These are phyloP conservation scores for Paecilomyces dactylethromorphus DNA, from an alignment of 2,329 filamentous ascomycete species.

Conservation along the genomic window DNA sequence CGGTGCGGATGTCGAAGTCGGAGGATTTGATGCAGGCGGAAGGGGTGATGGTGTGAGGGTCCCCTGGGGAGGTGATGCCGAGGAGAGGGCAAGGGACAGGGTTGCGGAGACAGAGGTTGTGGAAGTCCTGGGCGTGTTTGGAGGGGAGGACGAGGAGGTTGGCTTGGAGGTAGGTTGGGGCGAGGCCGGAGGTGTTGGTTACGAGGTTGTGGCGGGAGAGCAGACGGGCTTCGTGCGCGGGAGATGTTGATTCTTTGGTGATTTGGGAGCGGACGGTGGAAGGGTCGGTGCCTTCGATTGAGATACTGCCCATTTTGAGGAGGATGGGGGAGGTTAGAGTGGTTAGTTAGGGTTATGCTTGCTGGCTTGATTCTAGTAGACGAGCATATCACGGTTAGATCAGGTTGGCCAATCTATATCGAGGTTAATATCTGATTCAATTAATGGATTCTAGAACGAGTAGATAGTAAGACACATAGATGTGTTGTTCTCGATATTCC, in stretches of 20 bases:
- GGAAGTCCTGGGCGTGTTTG: slow-evolving; percentile 52
- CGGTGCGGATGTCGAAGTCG: slow-evolving; percentile 51
- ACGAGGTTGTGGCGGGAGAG: slow-evolving; percentile 37
- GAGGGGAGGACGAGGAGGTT: slow-evolving; percentile 57
- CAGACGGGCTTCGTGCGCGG: slow-evolving; percentile 37
- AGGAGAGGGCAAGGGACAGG: slow-evolving; percentile 58
- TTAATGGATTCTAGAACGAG: not conserved
- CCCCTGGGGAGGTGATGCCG: slow-evolving; percentile 41
- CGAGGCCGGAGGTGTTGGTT: slow-evolving; percentile 48
- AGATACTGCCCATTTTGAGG: not conserved
- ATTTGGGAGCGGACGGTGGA: not conserved
- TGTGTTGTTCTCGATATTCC: not conserved
- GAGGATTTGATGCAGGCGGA: slow-evolving; percentile 14
- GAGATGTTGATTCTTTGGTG: not conserved
- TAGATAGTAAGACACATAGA: not conserved
- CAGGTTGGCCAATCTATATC: not conserved
- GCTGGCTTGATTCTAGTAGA: not conserved
- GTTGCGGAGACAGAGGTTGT: slow-evolving; percentile 53
- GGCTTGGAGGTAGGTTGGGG: slow-evolving; percentile 53
- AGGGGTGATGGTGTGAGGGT: slow-evolving; percentile 14
- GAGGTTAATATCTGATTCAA: not conserved
- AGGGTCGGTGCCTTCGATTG: not conserved
- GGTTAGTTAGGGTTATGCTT: not conserved
- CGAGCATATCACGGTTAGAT: not conserved
- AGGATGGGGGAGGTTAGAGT: not conserved